Evolutionary conservation across 345 rosid species (phyloP), one percentile per base, ranked within the genome.

Genomic region (Euphorbia lathyris): DNA sequence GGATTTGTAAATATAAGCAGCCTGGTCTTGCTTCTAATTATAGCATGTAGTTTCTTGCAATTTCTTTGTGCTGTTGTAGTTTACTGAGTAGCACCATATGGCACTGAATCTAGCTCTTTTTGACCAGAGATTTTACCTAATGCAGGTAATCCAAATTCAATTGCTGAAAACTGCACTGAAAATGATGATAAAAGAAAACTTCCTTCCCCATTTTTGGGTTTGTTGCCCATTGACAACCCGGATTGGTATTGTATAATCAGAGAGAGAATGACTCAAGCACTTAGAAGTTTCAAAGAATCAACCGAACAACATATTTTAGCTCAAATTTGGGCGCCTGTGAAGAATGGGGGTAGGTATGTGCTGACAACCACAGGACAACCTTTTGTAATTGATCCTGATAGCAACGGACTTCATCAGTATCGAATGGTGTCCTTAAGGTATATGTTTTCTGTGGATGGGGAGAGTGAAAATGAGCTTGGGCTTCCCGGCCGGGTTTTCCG

Each of bases 401-500:
- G 90, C 71, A 82, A 72, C 30, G 97, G 97, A 22, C 89, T 94
- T 53, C 78, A 90, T 78, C 95, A 88, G 74, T 91, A 94, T 76
- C 84, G 97, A 83, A 89, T 91, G 93, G 88, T 83, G 65, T 94
- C 98, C 62, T 67, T 87, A 66, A 87, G 58, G 80, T 94, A 86
- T 66, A 76, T 81, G 86, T 94, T 94, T 68, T 83, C 95, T 47
- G 83, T 84, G 72, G 98, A 89, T 61, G 87, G 87, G 56, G 96
- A 83, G 78, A 84, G 77, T 36, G 91, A 88, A 34, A 85, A 80
- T 45, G 89, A 85, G 73, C 89, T 86, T 2, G 98, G 98, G 40
- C 95, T 94, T 71, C 98, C 98, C 8, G 98, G 98, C 16, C 96
- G 98, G 42, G 98, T 91, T 83, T 94, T 89, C 85, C 71, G 66